Conservation (phyloP, 2,329 filamentous ascomycete species). For the Colletotrichum tabaci region DNA sequence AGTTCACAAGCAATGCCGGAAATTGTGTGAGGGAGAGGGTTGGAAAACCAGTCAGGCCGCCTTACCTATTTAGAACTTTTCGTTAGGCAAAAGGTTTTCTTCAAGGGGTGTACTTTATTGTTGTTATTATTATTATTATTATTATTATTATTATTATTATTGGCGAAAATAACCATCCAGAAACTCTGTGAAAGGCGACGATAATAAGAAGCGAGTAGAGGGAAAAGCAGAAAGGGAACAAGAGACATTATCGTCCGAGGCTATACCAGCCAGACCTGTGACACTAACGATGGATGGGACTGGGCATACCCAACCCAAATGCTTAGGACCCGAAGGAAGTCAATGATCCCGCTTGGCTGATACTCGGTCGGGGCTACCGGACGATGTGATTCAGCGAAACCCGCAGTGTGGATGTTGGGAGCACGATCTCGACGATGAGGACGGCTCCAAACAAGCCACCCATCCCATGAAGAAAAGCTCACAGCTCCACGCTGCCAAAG, state of each 20-base stretch:
- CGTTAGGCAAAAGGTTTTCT: too few species aligned
- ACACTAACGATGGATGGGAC: neutral
- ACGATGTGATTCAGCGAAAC: neutral
- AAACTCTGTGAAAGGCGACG: too few species aligned
- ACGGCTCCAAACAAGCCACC: neutral
- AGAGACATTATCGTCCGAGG: neutral
- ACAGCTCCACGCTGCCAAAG: neutral
- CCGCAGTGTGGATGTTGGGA: neutral
- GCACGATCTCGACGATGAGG: neutral
- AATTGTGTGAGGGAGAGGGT: neutral
- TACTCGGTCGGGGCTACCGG: neutral
- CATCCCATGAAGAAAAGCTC: neutral
- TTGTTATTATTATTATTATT: too few species aligned
- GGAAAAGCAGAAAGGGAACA: neutral
- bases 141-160: too few species aligned
- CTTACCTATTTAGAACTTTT: too few species aligned
- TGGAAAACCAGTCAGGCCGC: too few species aligned
- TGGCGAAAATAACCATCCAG: too few species aligned
- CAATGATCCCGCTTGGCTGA: neutral
- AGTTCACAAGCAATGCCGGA: neutral
- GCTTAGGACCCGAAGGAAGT: neutral
- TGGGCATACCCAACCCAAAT: constrained; percentile 1
- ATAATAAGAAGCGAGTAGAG: neutral
- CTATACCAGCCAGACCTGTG: neutral
- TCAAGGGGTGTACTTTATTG: too few species aligned